These are phyloP conservation scores for Penicillium sp. DNA, from an alignment of 2,329 filamentous ascomycete genomes.

Conservation along the genomic window DNA sequence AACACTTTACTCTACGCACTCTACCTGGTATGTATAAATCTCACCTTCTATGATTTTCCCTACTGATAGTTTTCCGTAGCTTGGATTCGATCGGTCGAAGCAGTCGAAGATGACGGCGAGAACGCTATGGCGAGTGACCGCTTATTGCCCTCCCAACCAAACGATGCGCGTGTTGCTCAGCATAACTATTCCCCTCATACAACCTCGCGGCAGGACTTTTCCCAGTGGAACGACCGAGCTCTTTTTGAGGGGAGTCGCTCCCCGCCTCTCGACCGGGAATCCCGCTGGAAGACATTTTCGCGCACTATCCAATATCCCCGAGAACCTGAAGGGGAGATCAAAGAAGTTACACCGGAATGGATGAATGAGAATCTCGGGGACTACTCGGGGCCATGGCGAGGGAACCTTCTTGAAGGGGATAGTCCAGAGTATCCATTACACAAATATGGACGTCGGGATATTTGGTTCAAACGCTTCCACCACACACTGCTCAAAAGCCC, in stretches of 20 bases:
- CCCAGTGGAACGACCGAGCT: conserved; percentile 4
- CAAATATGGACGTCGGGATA: conserved; percentile 51
- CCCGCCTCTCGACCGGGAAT: conserved; percentile 32
- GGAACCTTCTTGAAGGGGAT: conserved; percentile 47
- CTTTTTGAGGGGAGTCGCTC: conserved; percentile 9
- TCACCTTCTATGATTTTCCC: not conserved
- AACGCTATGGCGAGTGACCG: conserved; percentile 34
- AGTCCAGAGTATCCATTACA: conserved; percentile 51
- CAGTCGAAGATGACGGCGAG: conserved; percentile 35
- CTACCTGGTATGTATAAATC: conserved; percentile 34
- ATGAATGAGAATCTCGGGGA: conserved; percentile 45
- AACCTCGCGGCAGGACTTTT: conserved; percentile 24
- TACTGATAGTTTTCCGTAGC: conserved; percentile 26
- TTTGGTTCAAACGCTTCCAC: conserved; percentile 62
- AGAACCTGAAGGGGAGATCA: conserved; percentile 35
- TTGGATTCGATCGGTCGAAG: conserved; percentile 46
- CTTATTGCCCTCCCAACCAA: conserved; percentile 38
- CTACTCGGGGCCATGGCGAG: conserved; percentile 54
- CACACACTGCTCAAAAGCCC: conserved; percentile 72
- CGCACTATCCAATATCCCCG: conserved; percentile 44
- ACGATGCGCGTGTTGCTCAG: conserved; percentile 45
- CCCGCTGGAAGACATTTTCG: conserved; percentile 49
- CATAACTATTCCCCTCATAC: conserved; percentile 45
- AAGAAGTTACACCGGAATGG: conserved; percentile 47
- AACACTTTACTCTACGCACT: conserved; percentile 29